phyloP scores from a whole-genome alignment of 1,284 basidiomycete species.

The Ceratobasidium theobromae region DNA sequence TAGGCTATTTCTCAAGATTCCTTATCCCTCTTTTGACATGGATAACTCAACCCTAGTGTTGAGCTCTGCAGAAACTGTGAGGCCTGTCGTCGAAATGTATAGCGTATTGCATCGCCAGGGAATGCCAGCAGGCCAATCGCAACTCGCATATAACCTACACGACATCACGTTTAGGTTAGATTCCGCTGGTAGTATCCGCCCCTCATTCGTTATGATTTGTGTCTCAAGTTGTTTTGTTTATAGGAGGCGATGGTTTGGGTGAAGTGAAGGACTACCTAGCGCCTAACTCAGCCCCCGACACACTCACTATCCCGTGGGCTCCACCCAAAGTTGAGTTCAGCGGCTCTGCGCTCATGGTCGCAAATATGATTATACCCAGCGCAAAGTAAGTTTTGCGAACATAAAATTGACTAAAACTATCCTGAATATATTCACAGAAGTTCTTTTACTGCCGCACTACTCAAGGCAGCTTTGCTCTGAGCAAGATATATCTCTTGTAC shows the following conservation, averaged over 20 bases:
- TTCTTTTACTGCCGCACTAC: too few species aligned
- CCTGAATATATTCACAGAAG: background rate
- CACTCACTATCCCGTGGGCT: background rate
- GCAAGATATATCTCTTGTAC: too few species aligned
- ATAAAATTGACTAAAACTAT: background rate
- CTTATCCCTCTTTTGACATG: slow-evolving; percentile 3
- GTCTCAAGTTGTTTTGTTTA: too few species aligned
- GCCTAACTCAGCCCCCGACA: background rate
- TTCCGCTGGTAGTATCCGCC: background rate
- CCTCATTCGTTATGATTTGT: too few species aligned
- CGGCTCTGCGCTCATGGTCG: background rate
- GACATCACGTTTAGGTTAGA: background rate
- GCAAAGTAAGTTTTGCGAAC: background rate
- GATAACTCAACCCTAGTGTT: background rate
- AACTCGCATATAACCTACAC: background rate
- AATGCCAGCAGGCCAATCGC: background rate
- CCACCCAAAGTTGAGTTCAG: background rate
- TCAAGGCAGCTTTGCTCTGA: too few species aligned
- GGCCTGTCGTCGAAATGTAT: background rate
- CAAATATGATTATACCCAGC: background rate
- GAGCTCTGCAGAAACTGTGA: background rate
- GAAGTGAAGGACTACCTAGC: slow-evolving; percentile 1
- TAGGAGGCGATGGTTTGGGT: background rate
- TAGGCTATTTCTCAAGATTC: background rate
- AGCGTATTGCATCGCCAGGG: background rate